Percentiles rank a stretch among this genome's conserved stretches.
Evolutionary conservation across 306 rosid species (phyloP).

Genomic region (Dalbergia cochinchinensis): DNA sequence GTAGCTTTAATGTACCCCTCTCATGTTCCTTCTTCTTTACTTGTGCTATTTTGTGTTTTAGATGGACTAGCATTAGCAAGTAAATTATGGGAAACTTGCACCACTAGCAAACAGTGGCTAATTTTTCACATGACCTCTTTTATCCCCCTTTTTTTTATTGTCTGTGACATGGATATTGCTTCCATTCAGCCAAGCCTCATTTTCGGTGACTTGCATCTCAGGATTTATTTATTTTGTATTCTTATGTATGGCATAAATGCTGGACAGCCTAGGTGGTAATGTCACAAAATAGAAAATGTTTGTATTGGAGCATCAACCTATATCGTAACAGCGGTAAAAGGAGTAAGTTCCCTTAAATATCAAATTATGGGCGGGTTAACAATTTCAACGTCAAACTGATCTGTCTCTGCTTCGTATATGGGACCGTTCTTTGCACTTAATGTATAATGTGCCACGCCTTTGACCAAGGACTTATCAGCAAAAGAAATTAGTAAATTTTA

Average conservation of each 20-base stretch:
- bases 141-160: conserved; percentile 33
- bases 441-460: neutral
- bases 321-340: neutral
- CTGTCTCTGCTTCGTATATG: neutral
- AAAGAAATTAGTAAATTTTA: neutral
- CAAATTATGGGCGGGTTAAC: conserved; percentile 32
- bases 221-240: conserved; percentile 15
- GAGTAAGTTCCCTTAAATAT: neutral
- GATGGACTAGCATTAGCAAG: conserved; percentile 32
- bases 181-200: conserved; percentile 31
- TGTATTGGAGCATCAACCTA: neutral
- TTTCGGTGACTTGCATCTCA: conserved; percentile 12
- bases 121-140: conserved; percentile 24
- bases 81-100: conserved; percentile 30
- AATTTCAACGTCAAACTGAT: conserved; percentile 9
- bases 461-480: neutral
- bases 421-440: neutral
- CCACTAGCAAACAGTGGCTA: conserved; percentile 31
- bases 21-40: neutral
- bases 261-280: neutral
- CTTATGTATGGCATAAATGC: conserved; percentile 19
- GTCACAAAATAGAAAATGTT: neutral
- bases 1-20: conserved; percentile 48
- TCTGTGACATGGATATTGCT: conserved; percentile 47
- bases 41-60: conserved; percentile 34